Evolutionary conservation across 139 green algal species (phyloP).

Genomic region (Mychonastes homosphaera): DNA sequence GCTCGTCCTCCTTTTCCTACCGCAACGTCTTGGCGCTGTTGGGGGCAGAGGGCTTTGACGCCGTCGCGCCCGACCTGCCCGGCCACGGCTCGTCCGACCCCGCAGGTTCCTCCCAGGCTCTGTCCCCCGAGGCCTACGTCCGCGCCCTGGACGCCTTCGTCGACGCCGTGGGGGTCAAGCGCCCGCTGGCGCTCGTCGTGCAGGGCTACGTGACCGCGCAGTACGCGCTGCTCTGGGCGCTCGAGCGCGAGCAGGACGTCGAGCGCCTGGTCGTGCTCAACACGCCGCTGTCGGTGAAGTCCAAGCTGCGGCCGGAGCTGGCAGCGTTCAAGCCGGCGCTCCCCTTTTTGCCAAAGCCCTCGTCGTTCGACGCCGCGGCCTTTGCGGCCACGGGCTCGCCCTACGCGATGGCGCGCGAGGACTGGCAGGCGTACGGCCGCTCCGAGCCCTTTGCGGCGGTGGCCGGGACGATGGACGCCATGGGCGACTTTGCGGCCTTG

Average conservation of each 20-base stretch:
- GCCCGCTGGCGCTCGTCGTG: slow-evolving; percentile 39
- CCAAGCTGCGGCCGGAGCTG: slow-evolving; percentile 61
- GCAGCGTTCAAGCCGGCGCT: too few species aligned
- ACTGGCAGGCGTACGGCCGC: slow-evolving; percentile 24
- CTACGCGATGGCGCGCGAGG: slow-evolving; percentile 40
- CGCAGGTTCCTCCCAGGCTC: too few species aligned
- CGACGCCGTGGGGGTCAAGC: slow-evolving; percentile 25
- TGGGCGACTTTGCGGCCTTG: slow-evolving; percentile 5
- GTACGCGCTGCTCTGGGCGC: slow-evolving; percentile 57
- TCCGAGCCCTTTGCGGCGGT: slow-evolving; percentile 38
- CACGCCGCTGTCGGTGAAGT: slow-evolving; percentile 45
- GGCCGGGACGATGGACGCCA: slow-evolving; percentile 43
- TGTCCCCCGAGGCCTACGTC: slow-evolving; percentile 28
- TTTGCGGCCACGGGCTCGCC: slow-evolving; percentile 44
- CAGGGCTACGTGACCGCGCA: slow-evolving; percentile 59
- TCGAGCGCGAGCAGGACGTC: slow-evolving; percentile 35
- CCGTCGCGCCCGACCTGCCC: slow-evolving; percentile 54
- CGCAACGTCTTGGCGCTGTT: slow-evolving; percentile 46
- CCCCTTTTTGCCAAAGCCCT: background rate
- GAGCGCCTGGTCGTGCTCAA: slow-evolving; percentile 61
- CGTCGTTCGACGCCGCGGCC: slow-evolving; percentile 23
- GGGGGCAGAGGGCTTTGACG: slow-evolving; percentile 38
- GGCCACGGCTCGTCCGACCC: too few species aligned
- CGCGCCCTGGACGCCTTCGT: slow-evolving; percentile 35
- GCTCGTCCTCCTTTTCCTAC: slow-evolving; percentile 47